Evolutionary conservation across 768 basidiomycete genomes (phyloP).

Genomic region (Lepiota venenata): DNA sequence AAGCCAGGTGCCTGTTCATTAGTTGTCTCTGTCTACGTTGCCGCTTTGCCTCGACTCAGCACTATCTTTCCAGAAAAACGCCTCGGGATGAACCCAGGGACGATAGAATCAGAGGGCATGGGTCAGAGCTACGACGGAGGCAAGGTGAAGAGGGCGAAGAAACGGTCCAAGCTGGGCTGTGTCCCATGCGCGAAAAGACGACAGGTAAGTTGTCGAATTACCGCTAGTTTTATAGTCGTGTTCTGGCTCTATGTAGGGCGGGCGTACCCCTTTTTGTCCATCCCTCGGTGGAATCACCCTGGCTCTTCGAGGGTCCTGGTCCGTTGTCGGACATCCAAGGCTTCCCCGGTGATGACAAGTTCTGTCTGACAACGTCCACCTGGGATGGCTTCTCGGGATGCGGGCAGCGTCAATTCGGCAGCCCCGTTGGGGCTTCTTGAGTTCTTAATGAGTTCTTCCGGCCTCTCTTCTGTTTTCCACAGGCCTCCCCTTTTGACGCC

Average conservation of each 20-base stretch:
- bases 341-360: background rate
- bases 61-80: background rate
- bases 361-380: no score
- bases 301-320: constrained; percentile 6
- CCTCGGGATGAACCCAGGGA: constrained; percentile 1
- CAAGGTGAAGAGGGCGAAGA: constrained; percentile 48
- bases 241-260: background rate
- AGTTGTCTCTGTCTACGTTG: background rate
- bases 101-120: background rate
- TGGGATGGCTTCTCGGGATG: no score
- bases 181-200: constrained; percentile 55
- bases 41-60: background rate
- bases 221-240: background rate
- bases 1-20: constrained; percentile 1
- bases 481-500: no score
- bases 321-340: constrained; percentile 5
- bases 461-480: no score
- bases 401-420: no score
- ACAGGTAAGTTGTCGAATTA: constrained; percentile 34
- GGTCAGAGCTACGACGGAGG: constrained; percentile 2
- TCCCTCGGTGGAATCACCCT: constrained; percentile 1
- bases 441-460: no score
- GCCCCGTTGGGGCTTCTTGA: no score
- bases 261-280: background rate
- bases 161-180: constrained; percentile 48